These are phyloP conservation scores for Trichoderma breve DNA, from an alignment of 2,329 filamentous ascomycete genomes.

Conservation along the genomic window DNA sequence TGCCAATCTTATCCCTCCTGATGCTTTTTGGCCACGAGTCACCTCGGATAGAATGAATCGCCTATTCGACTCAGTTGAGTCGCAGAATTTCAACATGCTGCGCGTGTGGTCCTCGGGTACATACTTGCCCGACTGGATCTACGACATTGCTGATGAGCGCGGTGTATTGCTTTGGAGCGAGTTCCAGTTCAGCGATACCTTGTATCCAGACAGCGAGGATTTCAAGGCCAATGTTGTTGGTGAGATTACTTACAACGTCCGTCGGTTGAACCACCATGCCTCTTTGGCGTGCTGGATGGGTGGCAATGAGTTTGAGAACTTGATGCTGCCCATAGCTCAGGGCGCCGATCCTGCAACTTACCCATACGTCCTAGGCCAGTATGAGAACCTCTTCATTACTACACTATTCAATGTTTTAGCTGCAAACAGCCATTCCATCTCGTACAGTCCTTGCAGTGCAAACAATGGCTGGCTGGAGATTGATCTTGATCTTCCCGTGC, in stretches of 20 bases:
- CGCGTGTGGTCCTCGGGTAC: conserved; percentile 60
- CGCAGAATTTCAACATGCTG: conserved; percentile 61
- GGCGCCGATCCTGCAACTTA: conserved; percentile 41
- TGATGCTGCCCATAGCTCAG: conserved; percentile 46
- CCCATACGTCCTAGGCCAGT: conserved; percentile 40
- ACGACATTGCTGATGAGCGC: conserved; percentile 59
- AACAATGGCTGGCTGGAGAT: conserved; percentile 53
- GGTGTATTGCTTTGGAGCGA: conserved; percentile 63
- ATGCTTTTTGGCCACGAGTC: conserved; percentile 41
- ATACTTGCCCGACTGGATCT: conserved; percentile 61
- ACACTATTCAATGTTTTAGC: conserved; percentile 56
- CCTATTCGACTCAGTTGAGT: conserved; percentile 49
- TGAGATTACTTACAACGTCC: conserved; percentile 60
- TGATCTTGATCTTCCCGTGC: conserved; percentile 51
- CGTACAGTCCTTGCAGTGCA: conserved; percentile 59
- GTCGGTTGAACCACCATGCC: conserved; percentile 60
- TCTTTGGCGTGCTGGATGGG: conserved; percentile 54
- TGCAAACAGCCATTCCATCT: conserved; percentile 57
- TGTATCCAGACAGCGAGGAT: conserved; percentile 53
- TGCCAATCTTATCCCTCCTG: conserved; percentile 24
- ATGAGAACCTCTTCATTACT: conserved; percentile 57
- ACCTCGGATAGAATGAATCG: conserved; percentile 49
- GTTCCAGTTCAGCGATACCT: conserved; percentile 60
- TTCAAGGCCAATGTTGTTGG: conserved; percentile 54
- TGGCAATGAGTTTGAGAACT: conserved; percentile 59